These are phyloP conservation scores for Saturnispora saitoi DNA, from an alignment of 805 yeast genomes.

Conservation along the genomic window DNA sequence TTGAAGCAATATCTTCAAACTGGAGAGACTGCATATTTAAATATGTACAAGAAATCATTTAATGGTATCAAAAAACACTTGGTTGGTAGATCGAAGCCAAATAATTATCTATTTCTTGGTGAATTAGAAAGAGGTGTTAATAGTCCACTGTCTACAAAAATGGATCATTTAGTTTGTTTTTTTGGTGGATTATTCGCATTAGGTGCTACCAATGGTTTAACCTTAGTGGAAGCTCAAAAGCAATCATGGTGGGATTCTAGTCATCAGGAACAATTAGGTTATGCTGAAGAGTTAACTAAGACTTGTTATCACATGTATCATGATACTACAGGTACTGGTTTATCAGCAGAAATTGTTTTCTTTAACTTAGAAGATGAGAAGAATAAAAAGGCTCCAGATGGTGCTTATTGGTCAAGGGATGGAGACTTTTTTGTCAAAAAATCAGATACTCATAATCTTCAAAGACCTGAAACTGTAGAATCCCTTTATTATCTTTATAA, in stretches of 20 bases:
- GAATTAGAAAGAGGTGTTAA: constrained; percentile 66
- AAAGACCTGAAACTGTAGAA: constrained; percentile 92
- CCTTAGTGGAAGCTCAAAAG: constrained; percentile 46
- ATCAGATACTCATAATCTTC: constrained; percentile 73
- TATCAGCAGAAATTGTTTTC: constrained; percentile 82
- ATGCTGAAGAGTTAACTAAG: constrained; percentile 67
- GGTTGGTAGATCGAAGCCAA: constrained; percentile 52
- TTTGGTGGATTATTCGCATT: constrained; percentile 82
- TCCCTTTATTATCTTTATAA: constrained; percentile 73
- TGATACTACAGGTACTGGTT: constrained; percentile 60
- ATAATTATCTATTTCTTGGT: constrained; percentile 59
- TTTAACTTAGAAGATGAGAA: constrained; percentile 41
- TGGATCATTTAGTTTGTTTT: constrained; percentile 92
- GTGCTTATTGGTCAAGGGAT: not conserved
- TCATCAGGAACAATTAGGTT: constrained; percentile 52
- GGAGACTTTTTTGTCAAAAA: constrained; percentile 51
- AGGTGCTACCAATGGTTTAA: constrained; percentile 77
- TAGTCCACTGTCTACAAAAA: constrained; percentile 54
- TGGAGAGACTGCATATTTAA: constrained; percentile 54
- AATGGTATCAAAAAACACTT: constrained; percentile 68
- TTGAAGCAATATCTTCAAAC: constrained; percentile 83
- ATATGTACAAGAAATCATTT: constrained; percentile 70
- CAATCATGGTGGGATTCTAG: constrained; percentile 47
- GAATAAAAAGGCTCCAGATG: constrained; percentile 32
- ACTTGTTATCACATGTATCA: constrained; percentile 82